A percentile compares a stretch with the other conserved stretches of the same genome.
phyloP scores from a whole-genome alignment of 208 protist species.

The Crithidia fasciculata region DNA sequence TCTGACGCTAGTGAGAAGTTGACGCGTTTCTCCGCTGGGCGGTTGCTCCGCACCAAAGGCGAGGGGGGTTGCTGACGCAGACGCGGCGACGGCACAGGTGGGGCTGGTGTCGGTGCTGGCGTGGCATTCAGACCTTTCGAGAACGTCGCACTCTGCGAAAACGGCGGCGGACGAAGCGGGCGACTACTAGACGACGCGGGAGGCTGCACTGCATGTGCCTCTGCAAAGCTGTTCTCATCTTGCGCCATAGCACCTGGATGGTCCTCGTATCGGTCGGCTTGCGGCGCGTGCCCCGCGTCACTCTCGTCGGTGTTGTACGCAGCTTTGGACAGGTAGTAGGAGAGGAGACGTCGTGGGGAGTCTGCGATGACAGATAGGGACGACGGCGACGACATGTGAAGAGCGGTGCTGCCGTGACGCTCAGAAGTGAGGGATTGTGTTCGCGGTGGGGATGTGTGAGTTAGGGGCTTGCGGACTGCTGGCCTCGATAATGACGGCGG shows the following conservation, averaged over 20 bases:
- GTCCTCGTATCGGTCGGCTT: not conserved
- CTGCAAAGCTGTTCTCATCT: not conserved
- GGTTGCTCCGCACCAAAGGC: no score
- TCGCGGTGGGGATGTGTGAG: not conserved
- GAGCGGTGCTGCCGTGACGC: not conserved
- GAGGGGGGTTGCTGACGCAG: no score
- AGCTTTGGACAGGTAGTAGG: constrained; percentile 40
- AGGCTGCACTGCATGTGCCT: no score
- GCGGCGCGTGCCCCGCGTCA: not conserved
- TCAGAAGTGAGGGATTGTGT: not conserved
- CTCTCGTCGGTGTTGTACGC: constrained; percentile 25
- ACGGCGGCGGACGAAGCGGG: not conserved
- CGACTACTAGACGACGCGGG: not conserved
- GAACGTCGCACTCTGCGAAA: not conserved
- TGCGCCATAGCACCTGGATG: not conserved
- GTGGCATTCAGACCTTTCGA: not conserved
- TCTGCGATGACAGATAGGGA: constrained; percentile 19
- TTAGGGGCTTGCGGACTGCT: constrained; percentile 4
- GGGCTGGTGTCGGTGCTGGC: not conserved
- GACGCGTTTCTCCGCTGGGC: no score
- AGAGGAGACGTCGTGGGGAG: constrained; percentile 28
- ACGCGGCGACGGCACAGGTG: no score
- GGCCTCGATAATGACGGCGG: not conserved
- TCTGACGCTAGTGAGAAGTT: no score
- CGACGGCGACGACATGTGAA: no score